Conservation (phyloP, 164 flowering plant genomes). For the Santalum album region DNA sequence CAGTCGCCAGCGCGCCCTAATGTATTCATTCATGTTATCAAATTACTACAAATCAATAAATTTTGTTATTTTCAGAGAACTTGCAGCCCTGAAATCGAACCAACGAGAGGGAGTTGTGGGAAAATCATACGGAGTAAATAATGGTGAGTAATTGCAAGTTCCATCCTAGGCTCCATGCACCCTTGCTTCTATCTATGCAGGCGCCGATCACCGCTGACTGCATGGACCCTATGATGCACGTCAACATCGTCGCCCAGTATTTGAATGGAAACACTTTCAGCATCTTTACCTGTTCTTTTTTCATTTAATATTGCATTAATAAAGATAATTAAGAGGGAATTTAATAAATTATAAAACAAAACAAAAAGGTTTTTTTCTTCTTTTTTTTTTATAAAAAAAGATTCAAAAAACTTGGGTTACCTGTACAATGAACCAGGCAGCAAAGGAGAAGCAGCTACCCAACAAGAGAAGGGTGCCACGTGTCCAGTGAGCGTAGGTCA, state of each 20-base stretch:
- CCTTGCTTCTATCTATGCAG: conserved; percentile 21
- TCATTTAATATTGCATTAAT: background rate
- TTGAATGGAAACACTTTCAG: conserved; percentile 31
- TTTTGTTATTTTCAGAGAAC: too few relatives aligned
- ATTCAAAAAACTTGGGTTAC: too few relatives aligned
- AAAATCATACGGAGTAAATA: conserved; percentile 39
- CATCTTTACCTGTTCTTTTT: conserved; percentile 37
- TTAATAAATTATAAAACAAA: too few relatives aligned
- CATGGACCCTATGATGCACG: conserved; percentile 33
- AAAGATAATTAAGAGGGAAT: too few relatives aligned
- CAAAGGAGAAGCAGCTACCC: conserved; percentile 25
- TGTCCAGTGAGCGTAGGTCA: conserved; percentile 7
- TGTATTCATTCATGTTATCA: too few relatives aligned
- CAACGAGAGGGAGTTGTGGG: background rate
- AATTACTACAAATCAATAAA: too few relatives aligned
- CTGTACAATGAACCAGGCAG: conserved; percentile 39
- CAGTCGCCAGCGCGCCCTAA: conserved; percentile 53
- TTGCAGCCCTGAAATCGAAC: too few relatives aligned
- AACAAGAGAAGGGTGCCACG: conserved; percentile 33
- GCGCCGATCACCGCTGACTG: conserved; percentile 37
- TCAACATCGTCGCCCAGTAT: conserved; percentile 33
- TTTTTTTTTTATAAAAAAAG: too few relatives aligned
- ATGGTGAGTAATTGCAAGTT: conserved; percentile 40
- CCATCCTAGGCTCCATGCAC: conserved; percentile 38
- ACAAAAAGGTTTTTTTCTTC: too few relatives aligned